Evolutionary conservation across 371 early-diverging fungal species (phyloP).

Genomic region (Apophysomyces elegans): DNA sequence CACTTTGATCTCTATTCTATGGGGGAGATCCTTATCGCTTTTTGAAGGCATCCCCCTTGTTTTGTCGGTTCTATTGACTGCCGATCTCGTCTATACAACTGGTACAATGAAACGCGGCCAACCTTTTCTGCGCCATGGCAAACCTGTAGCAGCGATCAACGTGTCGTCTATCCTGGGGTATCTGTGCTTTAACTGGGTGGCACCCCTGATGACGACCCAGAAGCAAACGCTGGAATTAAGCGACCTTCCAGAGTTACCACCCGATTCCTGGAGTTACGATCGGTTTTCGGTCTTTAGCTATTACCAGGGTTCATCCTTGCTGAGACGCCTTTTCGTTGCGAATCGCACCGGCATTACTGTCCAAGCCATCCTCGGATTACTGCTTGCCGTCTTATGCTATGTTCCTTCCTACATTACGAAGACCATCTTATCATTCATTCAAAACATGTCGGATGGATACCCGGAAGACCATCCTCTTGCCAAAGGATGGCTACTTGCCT

Average conservation of each 20-base stretch:
- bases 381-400: slow-evolving; percentile 38
- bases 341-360: slow-evolving; percentile 33
- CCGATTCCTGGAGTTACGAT: slow-evolving; percentile 16
- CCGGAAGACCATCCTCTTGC: neutral
- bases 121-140: slow-evolving; percentile 39
- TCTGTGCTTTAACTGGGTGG: slow-evolving; percentile 28
- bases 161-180: slow-evolving; percentile 22
- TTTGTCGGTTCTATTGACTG: slow-evolving; percentile 20
- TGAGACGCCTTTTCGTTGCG: slow-evolving; percentile 16
- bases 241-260: slow-evolving; percentile 41
- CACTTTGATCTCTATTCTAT: slow-evolving; percentile 12
- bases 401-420: slow-evolving; percentile 41
- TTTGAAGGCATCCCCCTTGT: slow-evolving; percentile 21
- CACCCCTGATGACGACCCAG: slow-evolving; percentile 35
- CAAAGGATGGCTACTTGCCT: slow-evolving; percentile 45
- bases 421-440: slow-evolving; percentile 29
- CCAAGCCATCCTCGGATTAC: slow-evolving; percentile 25
- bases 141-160: slow-evolving; percentile 19
- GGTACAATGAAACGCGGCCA: slow-evolving; percentile 35
- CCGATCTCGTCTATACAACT: slow-evolving; percentile 38
- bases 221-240: slow-evolving; percentile 32
- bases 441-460: slow-evolving; percentile 27
- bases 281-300: slow-evolving; percentile 32
- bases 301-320: slow-evolving; percentile 6
- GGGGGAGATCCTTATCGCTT: slow-evolving; percentile 8